phyloP scores from a whole-genome alignment of 768 basidiomycete species.

The Candolleomyces eurysporus region DNA sequence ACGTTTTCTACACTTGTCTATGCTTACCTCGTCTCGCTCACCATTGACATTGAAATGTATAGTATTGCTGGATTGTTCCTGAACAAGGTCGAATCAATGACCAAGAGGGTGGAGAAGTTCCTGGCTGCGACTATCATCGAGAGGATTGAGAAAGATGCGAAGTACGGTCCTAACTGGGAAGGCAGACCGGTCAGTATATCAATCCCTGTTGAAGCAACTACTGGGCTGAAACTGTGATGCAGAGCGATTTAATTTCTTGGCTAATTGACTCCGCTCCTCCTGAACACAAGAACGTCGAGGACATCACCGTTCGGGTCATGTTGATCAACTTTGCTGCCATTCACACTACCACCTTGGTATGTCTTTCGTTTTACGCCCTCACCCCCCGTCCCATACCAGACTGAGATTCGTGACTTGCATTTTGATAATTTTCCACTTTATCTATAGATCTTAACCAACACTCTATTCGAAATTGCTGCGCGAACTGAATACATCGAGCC shows the following conservation, averaged over 20 bases:
- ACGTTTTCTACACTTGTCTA: slow-evolving; percentile 7
- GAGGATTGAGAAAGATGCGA: slow-evolving; percentile 2
- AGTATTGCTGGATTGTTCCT: neutral
- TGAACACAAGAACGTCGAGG: slow-evolving; percentile 18
- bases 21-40: neutral
- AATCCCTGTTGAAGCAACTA: no score
- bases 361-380: neutral
- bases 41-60: neutral
- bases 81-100: neutral
- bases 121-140: slow-evolving; percentile 14
- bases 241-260: slow-evolving; percentile 46
- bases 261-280: slow-evolving; percentile 33
- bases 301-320: slow-evolving; percentile 28
- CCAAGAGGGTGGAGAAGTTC: slow-evolving; percentile 7
- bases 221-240: neutral
- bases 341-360: slow-evolving; percentile 39
- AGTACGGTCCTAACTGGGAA: slow-evolving; percentile 9
- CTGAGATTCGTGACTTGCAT: neutral
- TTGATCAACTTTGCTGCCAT: slow-evolving; percentile 38
- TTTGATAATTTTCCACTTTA: neutral
- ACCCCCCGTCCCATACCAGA: neutral
- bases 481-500: slow-evolving; percentile 28
- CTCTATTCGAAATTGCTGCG: slow-evolving; percentile 33
- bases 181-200: slow-evolving; percentile 7
- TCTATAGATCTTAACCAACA: slow-evolving; percentile 30